phyloP scores from a whole-genome alignment of 2,329 filamentous ascomycete genomes.

The Pyricularia sp. region DNA sequence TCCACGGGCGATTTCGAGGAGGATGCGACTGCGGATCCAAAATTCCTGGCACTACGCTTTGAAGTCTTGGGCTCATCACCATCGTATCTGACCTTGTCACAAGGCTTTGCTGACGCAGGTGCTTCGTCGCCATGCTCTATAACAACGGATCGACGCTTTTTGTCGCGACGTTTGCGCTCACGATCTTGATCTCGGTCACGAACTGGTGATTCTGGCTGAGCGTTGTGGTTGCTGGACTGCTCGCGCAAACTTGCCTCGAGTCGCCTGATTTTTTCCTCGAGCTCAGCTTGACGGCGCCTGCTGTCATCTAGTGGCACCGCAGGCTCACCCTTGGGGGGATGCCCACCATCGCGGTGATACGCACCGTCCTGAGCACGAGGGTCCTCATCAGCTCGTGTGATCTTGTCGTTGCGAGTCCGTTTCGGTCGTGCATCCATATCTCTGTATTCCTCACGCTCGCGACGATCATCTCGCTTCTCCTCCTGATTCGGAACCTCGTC shows the following conservation, averaged over 20 bases:
- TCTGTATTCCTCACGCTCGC: constrained; percentile 11
- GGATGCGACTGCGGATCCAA: neutral
- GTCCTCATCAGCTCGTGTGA: constrained; percentile 10
- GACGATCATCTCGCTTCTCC: constrained; percentile 13
- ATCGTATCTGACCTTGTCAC: neutral
- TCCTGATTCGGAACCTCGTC: constrained; percentile 11
- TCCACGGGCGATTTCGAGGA: constrained; percentile 29
- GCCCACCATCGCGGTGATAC: constrained; percentile 11
- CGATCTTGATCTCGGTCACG: constrained; percentile 5
- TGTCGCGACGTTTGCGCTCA: constrained; percentile 5
- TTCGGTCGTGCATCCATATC: constrained; percentile 7
- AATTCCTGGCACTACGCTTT: constrained; percentile 7
- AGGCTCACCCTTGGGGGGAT: constrained; percentile 13
- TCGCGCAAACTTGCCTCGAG: constrained; percentile 1
- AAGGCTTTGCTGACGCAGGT: neutral
- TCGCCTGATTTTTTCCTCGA: constrained; percentile 2
- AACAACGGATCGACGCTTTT: constrained; percentile 1
- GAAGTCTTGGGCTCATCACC: neutral
- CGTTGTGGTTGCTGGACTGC: neutral
- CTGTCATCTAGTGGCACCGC: constrained; percentile 13
- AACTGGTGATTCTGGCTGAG: neutral
- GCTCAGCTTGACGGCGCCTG: constrained; percentile 9
- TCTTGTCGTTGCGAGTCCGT: constrained; percentile 11
- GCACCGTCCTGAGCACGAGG: neutral
- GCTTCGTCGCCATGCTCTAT: constrained; percentile 1